Base-by-base conservation (phyloP, 78 protist genomes). In the Creolimax fragrantissima region DNA sequence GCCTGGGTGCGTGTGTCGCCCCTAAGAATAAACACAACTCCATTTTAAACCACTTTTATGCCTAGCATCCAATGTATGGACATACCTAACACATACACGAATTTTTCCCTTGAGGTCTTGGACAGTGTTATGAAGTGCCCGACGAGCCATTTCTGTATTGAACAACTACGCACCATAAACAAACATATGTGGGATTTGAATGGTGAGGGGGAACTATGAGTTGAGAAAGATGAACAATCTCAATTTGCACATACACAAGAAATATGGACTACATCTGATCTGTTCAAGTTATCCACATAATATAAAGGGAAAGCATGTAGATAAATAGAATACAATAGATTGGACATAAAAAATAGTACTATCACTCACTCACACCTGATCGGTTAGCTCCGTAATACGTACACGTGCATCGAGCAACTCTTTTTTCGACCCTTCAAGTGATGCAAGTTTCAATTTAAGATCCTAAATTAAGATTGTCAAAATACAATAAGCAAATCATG, bases 91-190 rank as follows among this genome's bases (percentile, higher is more conserved):
- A 91, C 93, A 96, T 81, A 96, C 98, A 3, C 98, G 94, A 41
- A 96, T 94, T 90, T 95, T 96, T 37, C 98, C 98, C 81, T 93
- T 94, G 35, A 96, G 97, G 91, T 95, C 95, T 44, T 91, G 93
- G 32, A 93, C 36, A 4, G 43, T 35, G 81, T 93, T 88, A 93
- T 93, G 93, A 37, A 93, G 84, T 11, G 39, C 32, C 37, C 92
- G 91, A 11, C 7, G 24, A 42, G 39, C 39, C 66, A 41, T 44
- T 32, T 88, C 67, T 83, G 86, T 83, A 24, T 5, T 41, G 37
- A 24, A 35, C 5, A 24, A 5, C 86, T 35, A 11, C 17, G 74
- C 74, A 17, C 17, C 74, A 11, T 17, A 58, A 58, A 58, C n/a
- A n/a, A n/a, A n/a, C n/a, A n/a, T n/a, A n/a, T n/a, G n/a, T n/a